These are phyloP conservation scores for Gentiana straminea DNA, from an alignment of 257 asterid species.

Conservation along the genomic window DNA sequence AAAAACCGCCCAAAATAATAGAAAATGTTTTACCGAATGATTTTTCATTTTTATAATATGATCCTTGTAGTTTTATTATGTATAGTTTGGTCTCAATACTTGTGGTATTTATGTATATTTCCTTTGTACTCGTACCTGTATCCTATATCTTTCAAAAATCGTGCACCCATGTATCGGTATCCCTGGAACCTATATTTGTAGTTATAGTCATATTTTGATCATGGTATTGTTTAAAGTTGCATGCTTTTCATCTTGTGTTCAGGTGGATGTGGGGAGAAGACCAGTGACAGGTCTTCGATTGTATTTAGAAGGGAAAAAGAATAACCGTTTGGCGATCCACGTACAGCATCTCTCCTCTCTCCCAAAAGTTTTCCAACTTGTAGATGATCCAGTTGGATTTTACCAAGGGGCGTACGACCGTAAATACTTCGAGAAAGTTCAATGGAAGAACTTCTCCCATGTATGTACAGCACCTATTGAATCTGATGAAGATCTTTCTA, in stretches of 20 bases:
- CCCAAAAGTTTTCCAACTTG: constrained; percentile 70
- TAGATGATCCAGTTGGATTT: constrained; percentile 59
- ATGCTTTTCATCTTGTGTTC: constrained; percentile 6
- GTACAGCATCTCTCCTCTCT: constrained; percentile 92
- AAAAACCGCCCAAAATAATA: too few species aligned
- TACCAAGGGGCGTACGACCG: constrained; percentile 57
- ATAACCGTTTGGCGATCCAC: constrained; percentile 92
- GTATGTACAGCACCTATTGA: constrained; percentile 96
- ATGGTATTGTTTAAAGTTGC: too few species aligned
- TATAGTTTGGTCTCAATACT: too few species aligned
- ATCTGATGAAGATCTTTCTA: constrained; percentile 69
- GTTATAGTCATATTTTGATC: too few species aligned
- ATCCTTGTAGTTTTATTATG: too few species aligned
- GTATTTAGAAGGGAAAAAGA: constrained; percentile 88
- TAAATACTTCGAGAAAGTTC: constrained; percentile 72
- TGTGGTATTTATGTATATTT: too few species aligned
- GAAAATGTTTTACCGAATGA: too few species aligned
- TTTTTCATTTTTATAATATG: too few species aligned
- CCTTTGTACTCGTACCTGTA: too few species aligned
- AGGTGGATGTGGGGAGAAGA: constrained; percentile 95
- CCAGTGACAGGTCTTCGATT: constrained; percentile 90
- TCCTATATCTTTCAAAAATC: too few species aligned
- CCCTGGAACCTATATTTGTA: too few species aligned
- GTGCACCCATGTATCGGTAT: too few species aligned
- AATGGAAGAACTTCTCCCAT: constrained; percentile 97